These are phyloP conservation scores for Talaromyces albobiverticillius DNA, from an alignment of 2,329 filamentous ascomycete species.

Conservation along the genomic window DNA sequence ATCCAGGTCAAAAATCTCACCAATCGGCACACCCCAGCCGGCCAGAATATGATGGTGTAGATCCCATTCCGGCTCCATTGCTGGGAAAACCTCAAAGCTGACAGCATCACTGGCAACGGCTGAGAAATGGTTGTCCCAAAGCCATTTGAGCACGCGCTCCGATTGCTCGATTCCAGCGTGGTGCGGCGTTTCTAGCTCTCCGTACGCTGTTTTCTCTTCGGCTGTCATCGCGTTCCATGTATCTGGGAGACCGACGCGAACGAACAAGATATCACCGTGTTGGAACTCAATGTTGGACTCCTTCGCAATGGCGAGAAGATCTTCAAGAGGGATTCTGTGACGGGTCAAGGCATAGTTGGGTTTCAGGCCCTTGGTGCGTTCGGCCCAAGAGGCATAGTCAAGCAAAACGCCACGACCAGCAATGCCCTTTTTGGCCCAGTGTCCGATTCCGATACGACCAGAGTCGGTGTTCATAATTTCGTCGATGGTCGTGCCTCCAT, in stretches of 20 bases:
- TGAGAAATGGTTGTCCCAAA: conserved; percentile 59
- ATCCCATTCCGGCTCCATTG: conserved; percentile 31
- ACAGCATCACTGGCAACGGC: conserved; percentile 60
- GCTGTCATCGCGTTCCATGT: conserved; percentile 33
- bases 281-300: conserved; percentile 36
- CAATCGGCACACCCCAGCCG: conserved; percentile 38
- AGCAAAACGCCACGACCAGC: conserved; percentile 41
- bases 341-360: conserved; percentile 30
- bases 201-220: conserved; percentile 27
- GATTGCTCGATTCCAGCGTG: conserved; percentile 39
- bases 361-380: conserved; percentile 27
- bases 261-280: conserved; percentile 38
- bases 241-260: conserved; percentile 34
- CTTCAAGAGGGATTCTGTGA: conserved; percentile 33
- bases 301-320: conserved; percentile 31
- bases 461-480: conserved; percentile 33
- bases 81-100: conserved; percentile 54
- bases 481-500: conserved; percentile 34
- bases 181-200: conserved; percentile 28
- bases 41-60: conserved; percentile 36
- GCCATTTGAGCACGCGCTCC: conserved; percentile 50
- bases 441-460: conserved; percentile 34
- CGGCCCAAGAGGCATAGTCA: conserved; percentile 36
- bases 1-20: conserved; percentile 41
- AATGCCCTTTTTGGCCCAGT: conserved; percentile 38